Conservation (phyloP, 2,329 filamentous ascomycete species). For the Neofusicoccum ribis region DNA sequence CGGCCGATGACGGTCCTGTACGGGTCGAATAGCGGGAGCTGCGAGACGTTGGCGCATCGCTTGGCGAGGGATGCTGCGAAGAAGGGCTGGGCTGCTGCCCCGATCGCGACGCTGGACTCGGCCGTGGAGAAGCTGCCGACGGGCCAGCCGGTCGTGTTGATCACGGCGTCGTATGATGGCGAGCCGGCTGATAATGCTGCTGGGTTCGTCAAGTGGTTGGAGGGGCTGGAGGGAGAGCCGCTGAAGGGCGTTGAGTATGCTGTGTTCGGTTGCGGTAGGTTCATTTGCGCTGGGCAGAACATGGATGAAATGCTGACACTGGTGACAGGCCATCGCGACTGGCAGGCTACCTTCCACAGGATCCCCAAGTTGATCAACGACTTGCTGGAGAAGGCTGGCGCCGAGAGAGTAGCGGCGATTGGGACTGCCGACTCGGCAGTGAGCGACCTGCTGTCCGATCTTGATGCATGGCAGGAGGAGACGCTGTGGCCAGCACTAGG, state of each 20-base stretch:
- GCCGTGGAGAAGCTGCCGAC: constrained; percentile 35
- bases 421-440: constrained; percentile 39
- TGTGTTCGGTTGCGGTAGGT: constrained; percentile 38
- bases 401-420: constrained; percentile 32
- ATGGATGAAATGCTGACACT: too few species aligned
- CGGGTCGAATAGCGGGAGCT: constrained; percentile 45
- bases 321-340: constrained; percentile 40
- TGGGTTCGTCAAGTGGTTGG: constrained; percentile 45
- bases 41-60: constrained; percentile 42
- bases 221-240: constrained; percentile 29
- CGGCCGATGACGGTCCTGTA: constrained; percentile 37
- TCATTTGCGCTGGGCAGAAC: too few species aligned
- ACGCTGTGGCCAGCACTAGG: constrained; percentile 35
- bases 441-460: constrained; percentile 43
- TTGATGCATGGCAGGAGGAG: constrained; percentile 43
- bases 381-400: constrained; percentile 33
- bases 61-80: constrained; percentile 37
- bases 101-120: constrained; percentile 38
- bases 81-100: constrained; percentile 38
- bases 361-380: constrained; percentile 41
- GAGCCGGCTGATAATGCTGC: constrained; percentile 45
- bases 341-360: constrained; percentile 43
- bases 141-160: constrained; percentile 40
- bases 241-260: constrained; percentile 39
- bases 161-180: constrained; percentile 46